phyloP scores from a whole-genome alignment of 2,329 filamentous ascomycete genomes.

The Alternaria panax region DNA sequence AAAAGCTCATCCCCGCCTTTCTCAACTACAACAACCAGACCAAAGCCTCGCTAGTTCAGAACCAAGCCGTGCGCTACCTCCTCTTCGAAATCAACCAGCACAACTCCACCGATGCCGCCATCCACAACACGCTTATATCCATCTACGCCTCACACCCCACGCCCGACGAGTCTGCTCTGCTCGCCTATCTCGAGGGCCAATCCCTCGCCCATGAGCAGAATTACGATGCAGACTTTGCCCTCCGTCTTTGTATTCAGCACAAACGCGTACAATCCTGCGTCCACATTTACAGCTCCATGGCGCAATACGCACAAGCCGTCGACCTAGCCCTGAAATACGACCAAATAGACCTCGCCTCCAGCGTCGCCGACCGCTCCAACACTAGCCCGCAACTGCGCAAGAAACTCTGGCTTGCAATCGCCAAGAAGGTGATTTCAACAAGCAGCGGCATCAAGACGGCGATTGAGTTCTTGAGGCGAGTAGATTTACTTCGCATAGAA shows the following conservation, averaged over 20 bases:
- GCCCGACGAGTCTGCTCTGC: slow-evolving; percentile 81
- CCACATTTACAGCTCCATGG: slow-evolving; percentile 97
- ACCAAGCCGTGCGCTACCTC: slow-evolving; percentile 93
- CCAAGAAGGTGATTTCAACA: slow-evolving; percentile 89
- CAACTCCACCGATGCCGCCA: slow-evolving; percentile 79
- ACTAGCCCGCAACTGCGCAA: slow-evolving; percentile 83
- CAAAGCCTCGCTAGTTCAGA: slow-evolving; percentile 70
- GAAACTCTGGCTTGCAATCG: slow-evolving; percentile 93
- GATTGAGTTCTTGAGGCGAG: slow-evolving; percentile 90
- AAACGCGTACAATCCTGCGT: slow-evolving; percentile 92
- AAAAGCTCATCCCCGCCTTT: slow-evolving; percentile 89
- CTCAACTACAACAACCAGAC: slow-evolving; percentile 89
- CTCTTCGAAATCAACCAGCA: slow-evolving; percentile 91
- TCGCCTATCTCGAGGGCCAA: slow-evolving; percentile 90
- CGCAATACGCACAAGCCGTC: slow-evolving; percentile 90
- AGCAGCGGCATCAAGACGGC: slow-evolving; percentile 83
- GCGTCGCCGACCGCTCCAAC: slow-evolving; percentile 85
- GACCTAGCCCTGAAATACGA: slow-evolving; percentile 89
- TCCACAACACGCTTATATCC: slow-evolving; percentile 96
- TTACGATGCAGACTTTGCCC: slow-evolving; percentile 95
- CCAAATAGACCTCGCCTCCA: slow-evolving; percentile 86
- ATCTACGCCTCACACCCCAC: slow-evolving; percentile 90
- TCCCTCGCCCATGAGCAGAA: slow-evolving; percentile 74
- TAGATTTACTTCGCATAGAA: slow-evolving; percentile 91
- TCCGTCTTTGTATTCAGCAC: slow-evolving; percentile 93